Base-by-base conservation (phyloP, 2,329 filamentous ascomycete genomes). In the Stemphylium beticola region DNA sequence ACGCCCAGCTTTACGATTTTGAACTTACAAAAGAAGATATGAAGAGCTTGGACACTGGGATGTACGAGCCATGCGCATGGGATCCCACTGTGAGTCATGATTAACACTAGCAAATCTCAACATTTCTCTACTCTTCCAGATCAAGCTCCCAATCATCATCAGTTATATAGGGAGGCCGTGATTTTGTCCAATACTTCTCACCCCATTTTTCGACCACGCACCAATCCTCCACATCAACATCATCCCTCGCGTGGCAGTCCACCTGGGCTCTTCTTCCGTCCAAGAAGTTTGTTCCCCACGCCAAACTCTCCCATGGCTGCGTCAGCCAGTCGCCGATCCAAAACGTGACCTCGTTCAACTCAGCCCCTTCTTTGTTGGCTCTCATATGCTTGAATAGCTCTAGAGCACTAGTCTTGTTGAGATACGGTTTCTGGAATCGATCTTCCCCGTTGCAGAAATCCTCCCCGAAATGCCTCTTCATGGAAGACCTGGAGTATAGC, bases 1-100 rank as follows among this genome's bases (percentile, higher is more conserved):
- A 88, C 60, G 77, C 79, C 2, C 69, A 82, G 38, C 68, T 88
- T 1, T 88, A 82, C 56, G 84, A 87, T 62, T 88, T 88, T 60
- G 81, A 84, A 68, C 74, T 88, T 24, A 77, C 79, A 2, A 72
- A 74, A n/a, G 81, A 83, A 49, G 85, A 88, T 42, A 85, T 88
- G 83, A 74, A 81, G 60, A 76, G 64, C 15, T 68, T 88, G 56
- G 75, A 83, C 41, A 85, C 82, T 1, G 77, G 78, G 24, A 77
- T 79, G 38, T 87, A 87, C 71, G 77, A 81, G 55, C 82, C 83
- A 40, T 85, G 83, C 59, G 76, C 81, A 46, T 87, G 84, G 85
- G 84, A 87, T 71, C 85, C 84, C 7, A 82, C 80, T 0, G 72
- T 68, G 11, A 77, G 70, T 56, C 61, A 55, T 46, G 77, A 79